Base-by-base conservation (phyloP, 148 eudicot genomes). In the Suaeda aralocaspica region DNA sequence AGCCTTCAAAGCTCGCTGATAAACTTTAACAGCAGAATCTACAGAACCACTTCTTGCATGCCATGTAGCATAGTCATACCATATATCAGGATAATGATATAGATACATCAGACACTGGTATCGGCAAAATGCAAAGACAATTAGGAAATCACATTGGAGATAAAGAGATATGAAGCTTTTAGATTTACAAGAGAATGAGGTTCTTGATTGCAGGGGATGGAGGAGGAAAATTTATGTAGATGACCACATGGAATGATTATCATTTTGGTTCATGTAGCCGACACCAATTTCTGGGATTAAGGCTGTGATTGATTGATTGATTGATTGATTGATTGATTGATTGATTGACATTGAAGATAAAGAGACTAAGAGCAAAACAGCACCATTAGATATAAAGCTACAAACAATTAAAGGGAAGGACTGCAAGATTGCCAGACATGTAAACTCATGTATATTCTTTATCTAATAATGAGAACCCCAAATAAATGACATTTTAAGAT, bases 11-110 rank as follows among this genome's bases (percentile, higher is more conserved):
- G 97, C 92, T 72, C 97, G 89, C 63, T 82, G 87, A 71, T 84
- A 91, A 73, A 95, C 88, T 84, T 91, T 95, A 60, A 91, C 70
- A 11, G 99, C 96, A 57, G 99, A 77, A 46, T 95, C 96, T 39
- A 81, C 74, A 58, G 99, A 88, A 74, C 99, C 99, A 82, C 85
- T 81, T 85, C 86, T 91, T 59, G 89, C 93, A 84, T 91, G 97
- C 99, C 99, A 95, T 49, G 82, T 83, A 64, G 97, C 97, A 85
- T 91, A 91, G 74, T 95, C 97, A 64, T 87, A 86, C 99, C 99
- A 95, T 81, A 95, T 84, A 78, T 95, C 99, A 79, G 99, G 99
- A 77, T 88, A 95, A 77, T 91, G 99, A 85, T 95, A 95, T 64
- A 95, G 79, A 80, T 91, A 91, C 99, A 95, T 95, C 81, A 95